phyloP scores from a whole-genome alignment of 2,329 filamentous ascomycete genomes.

The Fusarium tupiense region DNA sequence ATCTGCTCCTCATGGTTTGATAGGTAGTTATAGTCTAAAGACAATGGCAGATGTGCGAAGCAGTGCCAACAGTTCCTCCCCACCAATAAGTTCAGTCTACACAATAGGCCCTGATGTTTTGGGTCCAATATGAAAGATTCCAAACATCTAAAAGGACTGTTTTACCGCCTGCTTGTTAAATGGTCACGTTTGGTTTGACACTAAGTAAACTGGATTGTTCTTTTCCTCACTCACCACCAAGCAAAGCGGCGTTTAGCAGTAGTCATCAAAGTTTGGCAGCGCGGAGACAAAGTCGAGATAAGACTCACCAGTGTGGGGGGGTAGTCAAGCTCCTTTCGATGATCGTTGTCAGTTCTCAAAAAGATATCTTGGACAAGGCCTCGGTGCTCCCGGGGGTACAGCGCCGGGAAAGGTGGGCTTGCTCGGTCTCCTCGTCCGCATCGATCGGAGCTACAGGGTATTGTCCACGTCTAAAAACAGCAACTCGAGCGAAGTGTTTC shows the following conservation, averaged over 20 bases:
- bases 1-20: background rate
- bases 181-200: background rate
- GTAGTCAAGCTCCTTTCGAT: too few species aligned
- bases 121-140: background rate
- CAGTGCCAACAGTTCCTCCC: background rate
- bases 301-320: background rate
- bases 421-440: background rate
- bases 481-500: conserved; percentile 15
- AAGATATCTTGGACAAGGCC: background rate
- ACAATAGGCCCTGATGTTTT: background rate
- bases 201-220: background rate
- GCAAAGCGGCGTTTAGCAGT: background rate
- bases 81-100: background rate
- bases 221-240: background rate
- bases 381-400: background rate
- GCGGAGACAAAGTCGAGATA: background rate
- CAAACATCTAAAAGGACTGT: background rate
- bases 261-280: background rate
- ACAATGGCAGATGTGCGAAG: background rate
- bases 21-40: background rate
- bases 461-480: conserved; percentile 4
- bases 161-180: background rate
- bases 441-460: conserved; percentile 11
- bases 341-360: background rate
- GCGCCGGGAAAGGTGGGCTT: conserved; percentile 1